Percentiles rank a stretch among this genome's conserved stretches.
phyloP scores from a whole-genome alignment of 2,329 filamentous ascomycete species.

The Xylariaceae sp. region DNA sequence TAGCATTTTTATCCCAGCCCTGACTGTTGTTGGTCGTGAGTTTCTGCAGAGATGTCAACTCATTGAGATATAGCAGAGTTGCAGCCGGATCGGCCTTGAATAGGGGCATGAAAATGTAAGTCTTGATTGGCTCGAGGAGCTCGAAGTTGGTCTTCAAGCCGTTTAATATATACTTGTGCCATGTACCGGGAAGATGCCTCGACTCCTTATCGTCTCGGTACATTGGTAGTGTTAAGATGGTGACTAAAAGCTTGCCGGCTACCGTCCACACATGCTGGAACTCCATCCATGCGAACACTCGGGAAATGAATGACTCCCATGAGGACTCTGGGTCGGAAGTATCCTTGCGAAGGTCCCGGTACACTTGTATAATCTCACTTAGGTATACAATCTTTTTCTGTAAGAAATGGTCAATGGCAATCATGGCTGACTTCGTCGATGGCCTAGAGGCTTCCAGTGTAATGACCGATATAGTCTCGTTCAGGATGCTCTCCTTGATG shows the following conservation, averaged over 20 bases:
- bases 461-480: conserved; percentile 54
- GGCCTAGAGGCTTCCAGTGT: conserved; percentile 56
- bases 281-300: conserved; percentile 51
- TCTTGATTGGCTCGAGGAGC: conserved; percentile 58
- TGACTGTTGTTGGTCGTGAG: conserved; percentile 41
- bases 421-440: conserved; percentile 64
- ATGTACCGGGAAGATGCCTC: conserved; percentile 39
- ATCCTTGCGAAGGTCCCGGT: conserved; percentile 32
- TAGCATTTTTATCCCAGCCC: conserved; percentile 47
- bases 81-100: conserved; percentile 54
- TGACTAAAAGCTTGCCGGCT: conserved; percentile 57
- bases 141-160: conserved; percentile 45
- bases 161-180: conserved; percentile 53
- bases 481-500: conserved; percentile 44
- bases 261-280: conserved; percentile 54
- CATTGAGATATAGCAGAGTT: conserved; percentile 53
- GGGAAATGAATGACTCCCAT: conserved; percentile 48
- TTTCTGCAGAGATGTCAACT: conserved; percentile 48
- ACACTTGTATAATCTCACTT: conserved; percentile 41
- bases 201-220: conserved; percentile 28
- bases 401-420: conserved; percentile 61
- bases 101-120: conserved; percentile 57
- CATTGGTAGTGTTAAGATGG: conserved; percentile 47
- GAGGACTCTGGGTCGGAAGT: conserved; percentile 27
- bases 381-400: conserved; percentile 52